Evolutionary conservation across 495 filamentous ascomycete genomes (phyloP), one percentile per base, ranked within the genome.

Genomic region (Neurospora sp.): DNA sequence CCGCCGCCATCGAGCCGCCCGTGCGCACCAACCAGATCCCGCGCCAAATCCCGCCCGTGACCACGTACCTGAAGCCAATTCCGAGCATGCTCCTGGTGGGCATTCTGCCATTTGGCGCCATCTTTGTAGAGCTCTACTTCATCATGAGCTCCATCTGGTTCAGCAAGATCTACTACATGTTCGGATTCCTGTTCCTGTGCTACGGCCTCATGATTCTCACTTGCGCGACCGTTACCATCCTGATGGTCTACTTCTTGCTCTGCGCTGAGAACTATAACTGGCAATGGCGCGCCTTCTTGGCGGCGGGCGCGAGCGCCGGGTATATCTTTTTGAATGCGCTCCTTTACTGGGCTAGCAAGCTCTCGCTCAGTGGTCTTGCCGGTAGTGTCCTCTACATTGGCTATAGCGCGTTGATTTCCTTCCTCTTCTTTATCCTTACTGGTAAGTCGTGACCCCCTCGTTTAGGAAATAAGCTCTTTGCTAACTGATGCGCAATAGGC

Each of bases 121-220:
- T 99, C 82, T 97, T 97, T 74, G 93, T 98, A 48, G 96, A 99
- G 82, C 89, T 99, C 16, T 97, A 96, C 87, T 97, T 97, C 82
- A 97, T 99, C 83, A 96, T 98, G 92, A 94, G 90, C 82, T 94
- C 91, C 11, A 93, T 99, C 78, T 99, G 96, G 96, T 94, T 94
- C 81, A 92, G 89, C 85, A 95, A 95, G 85, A 93, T 99, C 72
- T 99, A 99, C 85, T 99, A 99, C 85, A 99, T 99, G 96, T 99
- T 99, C 76, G 96, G 96, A 39, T 99, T 99, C 86, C 86, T 99
- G 46, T 99, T 99, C 86, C 84, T 99, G 70, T 97, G 94, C 87
- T 99, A 96, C 82, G 95, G 92, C 18, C 88, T 99, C 75, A 98
- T 98, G 94, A 94, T 98, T 78, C 92, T 97, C 78, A 98, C 96